Base-by-base conservation (phyloP, 352 stramenopile genomes). In the Peronospora belbahrii region DNA sequence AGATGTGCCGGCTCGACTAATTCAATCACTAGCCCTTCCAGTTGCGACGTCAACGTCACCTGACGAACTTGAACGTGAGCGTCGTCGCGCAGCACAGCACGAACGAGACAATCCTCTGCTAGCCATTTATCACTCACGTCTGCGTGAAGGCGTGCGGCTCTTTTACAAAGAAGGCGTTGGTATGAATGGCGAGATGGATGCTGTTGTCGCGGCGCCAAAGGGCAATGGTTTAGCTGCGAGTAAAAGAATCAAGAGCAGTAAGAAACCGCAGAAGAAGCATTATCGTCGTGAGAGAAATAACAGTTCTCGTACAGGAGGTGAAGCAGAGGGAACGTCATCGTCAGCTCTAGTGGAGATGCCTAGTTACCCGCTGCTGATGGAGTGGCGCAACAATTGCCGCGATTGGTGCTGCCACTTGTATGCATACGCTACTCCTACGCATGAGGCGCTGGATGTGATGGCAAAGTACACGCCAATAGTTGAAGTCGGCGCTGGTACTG, bases 401-500 rank as follows among this genome's bases (percentile, higher is more conserved):
- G 75, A 85, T 40, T 88, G 76, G 79, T 75, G 65, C 57, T 87
- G 70, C 35, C 72, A 85, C 22, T 59, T 91, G 32, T 91, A 83
- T 25, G 67, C 72, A 36, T 85, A 83, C 39, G 79, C 79, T 7
- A 88, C 78, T 8, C 79, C 79, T 2, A 84, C 74, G 0, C 37
- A 43, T 9, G 63, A 75, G 19, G 76, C 79, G 6, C 57, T 91
- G 18, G 39, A 62, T 25, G 47, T 71, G 22, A 54, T 87, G 19
- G 53, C 61, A 2, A 64, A 76, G 40, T 65, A 83, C 42, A 62
- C 69, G 2, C 74, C 77, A 35, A 68, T 97, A 39, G 69, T 95
- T 8, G 85, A 97, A 55, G 78, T 96, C 27, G 88, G 88, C 3
- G 88, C 88, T 10, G 88, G 88, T 36, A 94, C 83, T 4, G 88